Base-by-base conservation (phyloP, 129 eudicot genomes). In the Mikania micrantha region DNA sequence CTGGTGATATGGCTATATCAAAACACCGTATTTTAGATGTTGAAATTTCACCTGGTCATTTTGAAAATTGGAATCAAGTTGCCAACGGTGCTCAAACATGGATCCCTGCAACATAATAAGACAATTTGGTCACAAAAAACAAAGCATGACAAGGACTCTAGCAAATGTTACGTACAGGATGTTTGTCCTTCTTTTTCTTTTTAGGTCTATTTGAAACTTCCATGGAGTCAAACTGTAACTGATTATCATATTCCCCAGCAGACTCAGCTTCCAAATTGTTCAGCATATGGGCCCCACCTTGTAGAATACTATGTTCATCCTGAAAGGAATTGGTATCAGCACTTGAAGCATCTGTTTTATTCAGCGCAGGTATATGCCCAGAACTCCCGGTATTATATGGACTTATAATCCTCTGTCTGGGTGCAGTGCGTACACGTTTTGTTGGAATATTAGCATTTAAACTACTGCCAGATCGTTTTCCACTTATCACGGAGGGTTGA, bases 241-340 rank as follows among this genome's bases (percentile, higher is more conserved):
- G 85, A 78, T 86, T 80, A 28, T 80, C 95, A 63, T 75, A 82
- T 57, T 92, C 85, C 42, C 78, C 80, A 63, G 61, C 75, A 12
- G 96, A 88, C 60, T 84, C 85, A 71, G 82, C 88, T 79, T 91
- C 98, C 74, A 81, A 72, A 57, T 41, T 62, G 75, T 83, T 84
- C 25, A 83, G 84, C 17, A 77, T 66, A 27, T 64, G 66, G 27
- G 77, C 72, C 52, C 93, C 96, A 72, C 88, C 89, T 54, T 66
- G 41, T 29, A 59, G 17, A 59, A 16, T 29, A 31, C 24, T 81
- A 58, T 73, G 95, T 59, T 88, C 96, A 54, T 88, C 98, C 82
- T 91, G 96, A 77, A 80, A 85, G 64, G 91, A 91, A 75, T 77
- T 80, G 39, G 95, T 91, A 76, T 91, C 96, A 56, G 91, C 95